Percentiles rank a stretch among this genome's conserved stretches.
Conservation (phyloP, 2,329 filamentous ascomycete species). For the Alternaria arbusti region DNA sequence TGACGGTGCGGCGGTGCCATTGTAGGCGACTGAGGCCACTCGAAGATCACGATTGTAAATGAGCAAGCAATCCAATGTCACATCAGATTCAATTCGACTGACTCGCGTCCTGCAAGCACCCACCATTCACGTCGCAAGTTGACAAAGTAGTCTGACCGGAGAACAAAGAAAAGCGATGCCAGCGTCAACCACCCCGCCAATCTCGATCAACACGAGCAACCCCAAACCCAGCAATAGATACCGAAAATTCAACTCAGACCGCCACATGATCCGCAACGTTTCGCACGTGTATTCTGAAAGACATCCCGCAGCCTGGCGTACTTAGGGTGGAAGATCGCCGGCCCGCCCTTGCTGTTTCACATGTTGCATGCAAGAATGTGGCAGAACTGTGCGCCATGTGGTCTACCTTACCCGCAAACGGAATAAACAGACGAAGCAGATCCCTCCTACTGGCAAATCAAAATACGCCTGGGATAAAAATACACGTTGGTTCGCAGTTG, state of each 20-base stretch:
- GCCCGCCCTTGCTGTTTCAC: neutral
- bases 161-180: neutral
- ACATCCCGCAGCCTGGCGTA: neutral
- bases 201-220: neutral
- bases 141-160: rapidly evolving
- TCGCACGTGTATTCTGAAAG: neutral
- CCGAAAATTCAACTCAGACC: neutral
- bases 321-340: neutral
- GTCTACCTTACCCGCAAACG: neutral
- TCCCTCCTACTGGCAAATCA: neutral
- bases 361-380: neutral
- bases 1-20: slow-evolving; percentile 74
- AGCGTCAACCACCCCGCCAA: neutral
- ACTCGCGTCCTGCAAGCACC: neutral
- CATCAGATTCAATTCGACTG: rapidly evolving
- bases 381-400: neutral
- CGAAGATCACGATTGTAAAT: neutral
- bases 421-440: neutral
- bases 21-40: slow-evolving; percentile 4
- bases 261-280: neutral
- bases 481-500: neutral
- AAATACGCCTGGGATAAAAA: neutral
- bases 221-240: neutral
- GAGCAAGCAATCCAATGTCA: neutral
- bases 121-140: neutral